phyloP scores from a whole-genome alignment of 2,329 filamentous ascomycete genomes.

The Aureobasidium sp. region DNA sequence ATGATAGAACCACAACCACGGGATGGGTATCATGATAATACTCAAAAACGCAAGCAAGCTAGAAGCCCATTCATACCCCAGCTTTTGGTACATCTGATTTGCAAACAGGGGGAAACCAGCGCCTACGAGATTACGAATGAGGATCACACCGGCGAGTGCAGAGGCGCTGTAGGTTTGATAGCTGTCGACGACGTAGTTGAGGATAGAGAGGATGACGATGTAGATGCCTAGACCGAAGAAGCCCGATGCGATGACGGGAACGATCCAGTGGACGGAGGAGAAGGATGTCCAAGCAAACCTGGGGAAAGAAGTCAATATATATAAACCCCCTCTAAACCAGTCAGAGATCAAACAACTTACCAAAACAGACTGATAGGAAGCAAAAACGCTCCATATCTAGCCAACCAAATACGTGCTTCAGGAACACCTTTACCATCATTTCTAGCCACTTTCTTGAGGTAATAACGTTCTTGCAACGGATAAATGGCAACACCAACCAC shows the following conservation, averaged over 20 bases:
- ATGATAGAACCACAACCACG: conserved; percentile 38
- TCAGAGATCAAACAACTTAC: too few relatives aligned
- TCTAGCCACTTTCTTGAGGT: conserved; percentile 23
- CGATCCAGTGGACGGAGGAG: conserved; percentile 39
- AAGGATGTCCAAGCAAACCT: conserved; percentile 23
- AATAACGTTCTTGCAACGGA: conserved; percentile 28
- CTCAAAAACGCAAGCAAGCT: conserved; percentile 48
- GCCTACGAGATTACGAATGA: conserved; percentile 45
- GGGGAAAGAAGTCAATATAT: too few relatives aligned
- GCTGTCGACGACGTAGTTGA: conserved; percentile 55
- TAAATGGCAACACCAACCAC: conserved; percentile 26
- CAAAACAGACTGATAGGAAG: conserved; percentile 30
- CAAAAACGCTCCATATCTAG: conserved; percentile 26
- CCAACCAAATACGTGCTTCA: conserved; percentile 33
- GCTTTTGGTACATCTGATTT: conserved; percentile 31
- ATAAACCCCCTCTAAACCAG: too few relatives aligned
- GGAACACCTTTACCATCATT: conserved; percentile 32
- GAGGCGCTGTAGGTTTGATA: conserved; percentile 51
- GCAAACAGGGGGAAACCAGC: conserved; percentile 32
- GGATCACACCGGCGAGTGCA: conserved; percentile 42
- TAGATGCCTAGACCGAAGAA: conserved; percentile 60
- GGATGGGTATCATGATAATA: conserved; percentile 40
- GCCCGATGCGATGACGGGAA: conserved; percentile 54
- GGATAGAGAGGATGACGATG: conserved; percentile 55
- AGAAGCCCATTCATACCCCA: conserved; percentile 50